phyloP scores from a whole-genome alignment of 176 grass and related monocot species.

The Oryza longistaminata region DNA sequence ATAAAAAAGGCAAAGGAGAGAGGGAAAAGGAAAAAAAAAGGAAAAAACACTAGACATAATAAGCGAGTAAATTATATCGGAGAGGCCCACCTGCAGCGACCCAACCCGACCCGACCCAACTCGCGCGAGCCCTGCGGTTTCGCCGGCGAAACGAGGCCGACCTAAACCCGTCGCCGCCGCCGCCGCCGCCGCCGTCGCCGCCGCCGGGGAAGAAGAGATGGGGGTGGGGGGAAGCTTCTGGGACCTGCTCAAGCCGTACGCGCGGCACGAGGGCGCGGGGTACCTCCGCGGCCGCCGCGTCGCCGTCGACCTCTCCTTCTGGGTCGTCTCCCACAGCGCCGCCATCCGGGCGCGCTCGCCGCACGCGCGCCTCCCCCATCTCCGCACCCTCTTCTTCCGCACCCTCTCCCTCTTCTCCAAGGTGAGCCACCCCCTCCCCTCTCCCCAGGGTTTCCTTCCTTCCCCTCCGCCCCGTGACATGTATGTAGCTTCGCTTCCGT shows the following conservation, averaged over 20 bases:
- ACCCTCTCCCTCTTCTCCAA: slow-evolving; percentile 91
- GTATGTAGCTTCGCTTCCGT: background rate
- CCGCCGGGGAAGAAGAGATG: slow-evolving; percentile 33
- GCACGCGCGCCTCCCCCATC: slow-evolving; percentile 57
- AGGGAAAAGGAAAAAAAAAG: too few relatives aligned
- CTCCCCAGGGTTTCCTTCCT: background rate
- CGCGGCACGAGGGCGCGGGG: slow-evolving; percentile 56
- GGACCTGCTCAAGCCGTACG: slow-evolving; percentile 81
- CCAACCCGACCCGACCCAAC: background rate
- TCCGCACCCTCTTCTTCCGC: slow-evolving; percentile 86
- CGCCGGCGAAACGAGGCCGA: background rate
- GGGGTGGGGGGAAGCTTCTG: slow-evolving; percentile 83
- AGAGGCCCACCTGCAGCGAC: slow-evolving; percentile 21
- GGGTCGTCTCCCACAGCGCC: slow-evolving; percentile 83
- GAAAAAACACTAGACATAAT: background rate
- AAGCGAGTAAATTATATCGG: background rate
- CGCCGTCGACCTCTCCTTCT: slow-evolving; percentile 94
- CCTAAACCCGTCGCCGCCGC: background rate
- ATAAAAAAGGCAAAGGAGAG: background rate
- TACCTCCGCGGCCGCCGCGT: slow-evolving; percentile 82
- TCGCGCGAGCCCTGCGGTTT: background rate
- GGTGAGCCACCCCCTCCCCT: slow-evolving; percentile 33
- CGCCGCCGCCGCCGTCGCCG: background rate
- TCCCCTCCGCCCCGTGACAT: background rate
- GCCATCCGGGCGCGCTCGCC: slow-evolving; percentile 57